A percentile compares a stretch with the other conserved stretches of the same genome.
Conservation (phyloP, 2,329 filamentous ascomycete genomes). For the Annulohypoxylon truncatum region DNA sequence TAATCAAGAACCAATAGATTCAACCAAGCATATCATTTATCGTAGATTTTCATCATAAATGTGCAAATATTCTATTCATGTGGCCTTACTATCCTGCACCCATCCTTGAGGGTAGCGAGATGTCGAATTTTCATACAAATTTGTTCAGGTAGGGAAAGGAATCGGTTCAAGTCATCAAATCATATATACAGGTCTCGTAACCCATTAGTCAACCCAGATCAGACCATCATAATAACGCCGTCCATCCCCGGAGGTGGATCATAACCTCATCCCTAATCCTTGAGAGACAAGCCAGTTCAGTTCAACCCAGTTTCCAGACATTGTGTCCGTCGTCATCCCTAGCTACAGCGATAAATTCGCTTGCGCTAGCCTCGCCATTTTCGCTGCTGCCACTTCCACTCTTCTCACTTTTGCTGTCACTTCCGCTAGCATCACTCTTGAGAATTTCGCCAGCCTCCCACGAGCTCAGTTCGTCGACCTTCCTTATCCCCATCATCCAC, state of each 20-base stretch:
- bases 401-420: conserved; percentile 46
- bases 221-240: conserved; percentile 18
- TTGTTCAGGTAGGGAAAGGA: conserved; percentile 18
- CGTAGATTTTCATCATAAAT: background rate
- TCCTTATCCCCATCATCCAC: conserved; percentile 89
- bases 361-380: conserved; percentile 52
- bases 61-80: conserved; percentile 14
- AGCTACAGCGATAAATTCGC: conserved; percentile 65
- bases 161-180: conserved; percentile 19
- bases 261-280: background rate
- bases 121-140: background rate
- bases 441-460: conserved; percentile 60
- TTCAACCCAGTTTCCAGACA: conserved; percentile 55
- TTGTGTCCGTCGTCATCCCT: conserved; percentile 58
- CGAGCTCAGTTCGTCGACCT: conserved; percentile 66
- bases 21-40: background rate
- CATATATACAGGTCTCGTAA: conserved; percentile 30
- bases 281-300: background rate
- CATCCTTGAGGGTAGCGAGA: conserved; percentile 1
- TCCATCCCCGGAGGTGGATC: background rate
- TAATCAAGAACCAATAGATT: background rate
- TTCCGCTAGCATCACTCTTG: conserved; percentile 51
- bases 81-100: conserved; percentile 1
- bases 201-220: conserved; percentile 18
- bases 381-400: conserved; percentile 46